Conservation (phyloP, 1,284 basidiomycete species). For the Boletus hoseneyae region DNA sequence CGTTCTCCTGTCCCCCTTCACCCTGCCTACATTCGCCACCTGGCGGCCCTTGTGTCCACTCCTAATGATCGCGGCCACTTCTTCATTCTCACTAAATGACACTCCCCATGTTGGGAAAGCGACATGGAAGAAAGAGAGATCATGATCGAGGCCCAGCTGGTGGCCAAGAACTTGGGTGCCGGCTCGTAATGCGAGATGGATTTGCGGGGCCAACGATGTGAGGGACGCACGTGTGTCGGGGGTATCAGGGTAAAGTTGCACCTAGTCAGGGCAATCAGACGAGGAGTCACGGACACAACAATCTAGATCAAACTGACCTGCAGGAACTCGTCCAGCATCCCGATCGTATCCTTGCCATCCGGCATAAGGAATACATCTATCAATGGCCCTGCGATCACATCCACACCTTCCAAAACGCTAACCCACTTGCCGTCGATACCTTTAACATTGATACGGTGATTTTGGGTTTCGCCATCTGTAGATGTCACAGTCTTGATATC, state of each 20-base stretch:
- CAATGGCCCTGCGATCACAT: constrained; percentile 55
- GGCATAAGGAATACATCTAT: constrained; percentile 57
- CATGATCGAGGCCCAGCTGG: constrained; percentile 42
- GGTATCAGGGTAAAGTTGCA: constrained; percentile 64
- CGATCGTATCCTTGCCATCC: constrained; percentile 45
- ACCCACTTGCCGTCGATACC: constrained; percentile 12
- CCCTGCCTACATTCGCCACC: constrained; percentile 79
- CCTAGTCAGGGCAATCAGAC: constrained; percentile 34
- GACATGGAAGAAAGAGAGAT: constrained; percentile 45
- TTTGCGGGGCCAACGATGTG: constrained; percentile 37
- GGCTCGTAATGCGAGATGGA: constrained; percentile 57
- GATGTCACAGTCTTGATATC: constrained; percentile 38
- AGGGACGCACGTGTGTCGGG: constrained; percentile 42
- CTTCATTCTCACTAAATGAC: constrained; percentile 51
- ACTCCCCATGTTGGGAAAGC: constrained; percentile 67
- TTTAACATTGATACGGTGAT: constrained; percentile 5
- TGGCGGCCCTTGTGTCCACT: constrained; percentile 42
- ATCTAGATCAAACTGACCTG: constrained; percentile 40
- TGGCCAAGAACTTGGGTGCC: constrained; percentile 54
- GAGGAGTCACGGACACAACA: not conserved
- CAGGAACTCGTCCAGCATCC: constrained; percentile 65
- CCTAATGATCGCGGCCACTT: constrained; percentile 49
- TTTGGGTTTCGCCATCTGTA: not conserved
- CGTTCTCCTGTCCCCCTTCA: constrained; percentile 83
- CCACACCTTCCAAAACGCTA: constrained; percentile 48